Conservation (phyloP, 768 basidiomycete species). For the Candolleomyces eurysporus region DNA sequence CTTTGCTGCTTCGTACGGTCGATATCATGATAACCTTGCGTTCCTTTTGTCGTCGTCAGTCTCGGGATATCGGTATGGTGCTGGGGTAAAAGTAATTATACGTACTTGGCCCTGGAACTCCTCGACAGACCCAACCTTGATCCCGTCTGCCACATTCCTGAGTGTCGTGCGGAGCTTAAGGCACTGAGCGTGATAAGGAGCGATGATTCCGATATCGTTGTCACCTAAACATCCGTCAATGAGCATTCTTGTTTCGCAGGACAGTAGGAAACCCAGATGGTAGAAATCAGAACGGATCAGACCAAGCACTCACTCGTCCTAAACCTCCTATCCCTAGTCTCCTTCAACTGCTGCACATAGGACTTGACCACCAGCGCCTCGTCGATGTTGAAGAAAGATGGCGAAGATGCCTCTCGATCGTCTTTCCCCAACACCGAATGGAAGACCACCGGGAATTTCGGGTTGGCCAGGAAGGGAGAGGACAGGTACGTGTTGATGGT, state of each 20-base stretch:
- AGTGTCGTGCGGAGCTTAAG: slow-evolving; percentile 42
- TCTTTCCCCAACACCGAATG: slow-evolving; percentile 61
- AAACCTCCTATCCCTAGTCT: slow-evolving; percentile 20
- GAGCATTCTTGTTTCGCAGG: too few relatives aligned
- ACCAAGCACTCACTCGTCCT: slow-evolving; percentile 37
- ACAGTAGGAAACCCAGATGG: too few relatives aligned
- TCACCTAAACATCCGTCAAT: too few relatives aligned
- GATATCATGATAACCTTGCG: slow-evolving; percentile 56
- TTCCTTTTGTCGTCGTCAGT: slow-evolving; percentile 33
- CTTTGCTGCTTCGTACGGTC: slow-evolving; percentile 54
- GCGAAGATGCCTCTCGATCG: slow-evolving; percentile 63
- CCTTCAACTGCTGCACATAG: slow-evolving; percentile 42
- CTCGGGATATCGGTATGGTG: neutral
- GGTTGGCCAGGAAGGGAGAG: slow-evolving; percentile 38
- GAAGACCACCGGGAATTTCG: slow-evolving; percentile 60
- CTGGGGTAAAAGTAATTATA: too few relatives aligned
- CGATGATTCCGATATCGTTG: too few relatives aligned
- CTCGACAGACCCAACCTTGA: slow-evolving; percentile 66
- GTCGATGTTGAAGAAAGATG: slow-evolving; percentile 70
- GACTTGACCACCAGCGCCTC: slow-evolving; percentile 53
- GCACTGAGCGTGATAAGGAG: slow-evolving; percentile 54
- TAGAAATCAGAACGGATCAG: too few relatives aligned
- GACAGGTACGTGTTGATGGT: slow-evolving; percentile 39
- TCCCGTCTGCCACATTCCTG: slow-evolving; percentile 28
- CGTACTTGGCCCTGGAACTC: slow-evolving; percentile 63